phyloP scores from a whole-genome alignment of 768 basidiomycete species.

The Hygrophoropsis aurantiaca region DNA sequence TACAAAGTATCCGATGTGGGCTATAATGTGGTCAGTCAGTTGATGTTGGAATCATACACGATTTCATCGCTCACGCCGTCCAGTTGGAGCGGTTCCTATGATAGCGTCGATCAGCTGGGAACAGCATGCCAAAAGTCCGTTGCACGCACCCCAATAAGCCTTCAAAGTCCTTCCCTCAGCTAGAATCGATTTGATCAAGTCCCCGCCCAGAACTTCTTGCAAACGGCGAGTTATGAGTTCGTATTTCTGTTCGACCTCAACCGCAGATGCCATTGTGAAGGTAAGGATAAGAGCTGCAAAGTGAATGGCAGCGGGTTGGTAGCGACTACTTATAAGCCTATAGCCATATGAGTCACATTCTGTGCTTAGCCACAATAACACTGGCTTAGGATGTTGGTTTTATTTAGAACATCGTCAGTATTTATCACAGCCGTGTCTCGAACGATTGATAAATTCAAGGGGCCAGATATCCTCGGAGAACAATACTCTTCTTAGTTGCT shows the following conservation, averaged over 20 bases:
- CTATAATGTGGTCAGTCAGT: constrained; percentile 40
- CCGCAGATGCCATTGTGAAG: constrained; percentile 29
- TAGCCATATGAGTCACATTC: no score
- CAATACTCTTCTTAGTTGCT: no score
- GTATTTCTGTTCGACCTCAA: constrained; percentile 50
- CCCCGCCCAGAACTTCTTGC: constrained; percentile 86
- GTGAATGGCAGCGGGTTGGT: no score
- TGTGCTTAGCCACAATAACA: no score
- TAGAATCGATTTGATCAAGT: constrained; percentile 77
- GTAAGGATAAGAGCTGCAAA: no score
- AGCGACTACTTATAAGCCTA: no score
- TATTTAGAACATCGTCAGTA: no score
- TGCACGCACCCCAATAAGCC: constrained; percentile 86
- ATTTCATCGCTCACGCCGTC: constrained; percentile 68
- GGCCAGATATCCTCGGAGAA: no score
- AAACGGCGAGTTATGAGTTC: constrained; percentile 83
- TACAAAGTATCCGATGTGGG: constrained; percentile 97
- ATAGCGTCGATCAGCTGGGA: constrained; percentile 1
- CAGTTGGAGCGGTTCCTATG: constrained; percentile 89
- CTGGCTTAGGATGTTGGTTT: no score
- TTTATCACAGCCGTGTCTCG: no score
- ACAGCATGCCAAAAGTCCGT: neutral
- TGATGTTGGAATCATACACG: constrained; percentile 1
- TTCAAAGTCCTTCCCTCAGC: constrained; percentile 74
- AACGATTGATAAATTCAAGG: no score